Base-by-base conservation (phyloP, 2,329 filamentous ascomycete genomes). In the Phaeoacremonium minimum region DNA sequence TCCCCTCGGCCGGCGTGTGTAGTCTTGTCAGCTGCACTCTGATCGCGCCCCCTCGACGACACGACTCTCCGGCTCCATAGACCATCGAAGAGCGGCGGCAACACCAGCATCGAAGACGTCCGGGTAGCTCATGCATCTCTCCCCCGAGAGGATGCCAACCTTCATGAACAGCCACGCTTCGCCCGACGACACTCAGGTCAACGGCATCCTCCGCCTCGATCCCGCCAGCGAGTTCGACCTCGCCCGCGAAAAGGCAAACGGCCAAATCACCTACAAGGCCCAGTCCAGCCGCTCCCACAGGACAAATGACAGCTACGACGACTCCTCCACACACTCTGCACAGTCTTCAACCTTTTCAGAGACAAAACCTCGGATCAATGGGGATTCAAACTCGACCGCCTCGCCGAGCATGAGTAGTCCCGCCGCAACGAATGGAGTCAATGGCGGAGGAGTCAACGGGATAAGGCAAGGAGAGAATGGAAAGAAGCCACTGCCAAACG, bases 391-490 rank as follows among this genome's bases (percentile, higher is more conserved):
- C 32, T 56, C 51, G 61, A 66, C 57, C 28, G 42, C 36, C 32
- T 43, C 45, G 30, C 42, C 44, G 49, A 47, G 72, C 60, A 75
- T 81, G 63, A 75, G 68, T 57, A 71, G 76, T 26, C 52, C 77
- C n/a, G n/a, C n/a, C n/a, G n/a, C n/a, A 52, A 70, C 73, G 47
- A 80, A 82, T 54, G 76, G 72, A 46, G 69, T 66, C 48, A 64
- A 68, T 39, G 52, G 54, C 43, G 57, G 58, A 38, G 54, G 51
- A 41, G 51, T 52, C 31, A 56, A 60, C 30, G 55, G 56, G 39
- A 57, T 61, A 35, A 61, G 62, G 46, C 55, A 66, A 42, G 48
- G 42, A 36, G 38, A 30, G 28, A 18, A 31, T 13, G 18, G 37
- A 12, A 41, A 43, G 36, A 55, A 48, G 38, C 48, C 47, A 9